A percentile compares a stretch with the other conserved stretches of the same genome.
phyloP scores from a whole-genome alignment of 2,329 filamentous ascomycete species.

The Aspergillus phoenicis region DNA sequence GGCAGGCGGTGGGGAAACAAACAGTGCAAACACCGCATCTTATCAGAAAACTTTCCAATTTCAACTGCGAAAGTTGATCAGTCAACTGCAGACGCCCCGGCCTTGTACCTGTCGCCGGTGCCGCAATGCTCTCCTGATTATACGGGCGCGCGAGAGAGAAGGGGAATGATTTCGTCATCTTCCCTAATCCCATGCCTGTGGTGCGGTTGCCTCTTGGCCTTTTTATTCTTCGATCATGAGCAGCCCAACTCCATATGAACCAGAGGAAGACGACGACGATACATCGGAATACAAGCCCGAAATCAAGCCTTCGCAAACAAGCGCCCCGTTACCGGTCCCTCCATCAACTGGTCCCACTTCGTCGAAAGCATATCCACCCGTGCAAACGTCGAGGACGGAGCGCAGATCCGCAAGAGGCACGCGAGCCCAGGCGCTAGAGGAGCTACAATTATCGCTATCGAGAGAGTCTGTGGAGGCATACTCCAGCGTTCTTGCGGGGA shows the following conservation, averaged over 20 bases:
- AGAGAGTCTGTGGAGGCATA: slow-evolving; percentile 55
- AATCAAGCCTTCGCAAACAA: slow-evolving; percentile 12
- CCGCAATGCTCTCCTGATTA: slow-evolving; percentile 1
- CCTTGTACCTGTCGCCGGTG: not conserved
- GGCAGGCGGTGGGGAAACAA: slow-evolving; percentile 26
- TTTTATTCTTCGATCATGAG: slow-evolving; percentile 54
- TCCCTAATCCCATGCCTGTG: slow-evolving; percentile 23
- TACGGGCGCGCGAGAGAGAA: not conserved
- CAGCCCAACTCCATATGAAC: slow-evolving; percentile 37
- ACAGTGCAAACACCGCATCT: slow-evolving; percentile 42
- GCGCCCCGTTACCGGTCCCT: slow-evolving; percentile 1
- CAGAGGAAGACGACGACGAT: slow-evolving; percentile 35
- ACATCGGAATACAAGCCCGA: slow-evolving; percentile 23
- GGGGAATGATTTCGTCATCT: slow-evolving; percentile 30
- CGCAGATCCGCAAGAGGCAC: slow-evolving; percentile 7
- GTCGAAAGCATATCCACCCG: not conserved
- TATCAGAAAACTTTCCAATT: slow-evolving; percentile 23
- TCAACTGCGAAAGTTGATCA: not conserved
- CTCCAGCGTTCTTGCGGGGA: slow-evolving; percentile 56
- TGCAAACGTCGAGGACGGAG: slow-evolving; percentile 2
- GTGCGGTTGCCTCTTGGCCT: slow-evolving; percentile 42
- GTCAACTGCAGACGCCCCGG: not conserved
- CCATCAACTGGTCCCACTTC: not conserved
- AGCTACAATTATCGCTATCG: slow-evolving; percentile 31
- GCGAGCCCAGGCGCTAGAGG: slow-evolving; percentile 17